phyloP scores from a whole-genome alignment of 208 protist genomes.

The Leishmania major region DNA sequence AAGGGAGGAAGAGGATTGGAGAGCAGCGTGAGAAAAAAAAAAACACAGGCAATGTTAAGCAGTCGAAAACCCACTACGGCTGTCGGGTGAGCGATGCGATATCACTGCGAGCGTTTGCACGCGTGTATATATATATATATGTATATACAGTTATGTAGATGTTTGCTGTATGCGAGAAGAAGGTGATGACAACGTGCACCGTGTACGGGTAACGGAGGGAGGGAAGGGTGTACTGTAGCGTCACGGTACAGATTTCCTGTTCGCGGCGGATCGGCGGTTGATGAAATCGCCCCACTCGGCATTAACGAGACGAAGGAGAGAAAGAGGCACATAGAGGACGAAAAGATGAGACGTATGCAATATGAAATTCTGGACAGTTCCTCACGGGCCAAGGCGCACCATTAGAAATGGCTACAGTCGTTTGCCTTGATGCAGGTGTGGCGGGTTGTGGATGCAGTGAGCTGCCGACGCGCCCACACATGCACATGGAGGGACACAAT shows the following conservation, averaged over 20 bases:
- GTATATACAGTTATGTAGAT: background rate
- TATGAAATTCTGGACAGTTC: background rate
- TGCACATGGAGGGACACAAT: background rate
- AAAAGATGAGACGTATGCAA: background rate
- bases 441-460: background rate
- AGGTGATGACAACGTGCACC: background rate
- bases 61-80: background rate
- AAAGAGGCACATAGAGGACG: constrained; percentile 10
- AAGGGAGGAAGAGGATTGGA: background rate
- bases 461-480: background rate
- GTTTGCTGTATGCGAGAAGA: background rate
- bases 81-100: background rate
- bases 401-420: background rate
- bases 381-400: background rate
- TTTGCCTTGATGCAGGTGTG: background rate
- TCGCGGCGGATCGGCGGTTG: background rate
- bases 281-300: background rate
- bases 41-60: background rate
- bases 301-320: background rate
- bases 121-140: too few relatives aligned
- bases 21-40: background rate
- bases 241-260: background rate
- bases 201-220: background rate
- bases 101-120: background rate
- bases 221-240: background rate